Conservation (phyloP, 495 filamentous ascomycete species). For the Darksidea phi region DNA sequence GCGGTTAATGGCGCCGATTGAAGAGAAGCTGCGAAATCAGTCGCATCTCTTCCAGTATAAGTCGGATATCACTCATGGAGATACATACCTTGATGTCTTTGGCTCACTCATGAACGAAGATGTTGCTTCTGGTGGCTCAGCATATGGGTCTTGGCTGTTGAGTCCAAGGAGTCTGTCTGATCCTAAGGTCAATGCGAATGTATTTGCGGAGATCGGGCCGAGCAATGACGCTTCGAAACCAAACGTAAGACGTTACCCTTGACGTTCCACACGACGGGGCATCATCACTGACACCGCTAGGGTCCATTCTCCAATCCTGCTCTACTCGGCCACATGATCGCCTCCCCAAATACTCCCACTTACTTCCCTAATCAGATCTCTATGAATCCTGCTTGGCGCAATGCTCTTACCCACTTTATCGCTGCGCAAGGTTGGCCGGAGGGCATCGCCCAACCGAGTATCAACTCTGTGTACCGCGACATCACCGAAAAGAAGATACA, state of each 20-base stretch:
- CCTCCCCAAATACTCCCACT: background rate
- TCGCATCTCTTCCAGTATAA: slow-evolving; percentile 10
- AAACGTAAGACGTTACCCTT: slow-evolving; percentile 17
- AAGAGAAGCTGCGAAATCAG: background rate
- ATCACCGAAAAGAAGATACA: slow-evolving; percentile 30
- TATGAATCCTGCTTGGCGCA: slow-evolving; percentile 33
- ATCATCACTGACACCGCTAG: background rate
- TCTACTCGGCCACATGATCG: slow-evolving; percentile 28
- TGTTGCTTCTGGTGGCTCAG: slow-evolving; percentile 22
- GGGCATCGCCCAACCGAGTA: background rate
- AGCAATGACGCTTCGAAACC: background rate
- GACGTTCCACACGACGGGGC: too few relatives aligned
- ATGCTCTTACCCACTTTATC: slow-evolving; percentile 28
- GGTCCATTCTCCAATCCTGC: slow-evolving; percentile 13
- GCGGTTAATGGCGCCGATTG: slow-evolving; percentile 18
- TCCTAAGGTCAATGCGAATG: slow-evolving; percentile 15
- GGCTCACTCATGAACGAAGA: slow-evolving; percentile 2
- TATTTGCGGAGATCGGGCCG: slow-evolving; percentile 19
- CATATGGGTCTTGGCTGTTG: slow-evolving; percentile 27
- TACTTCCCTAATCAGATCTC: slow-evolving; percentile 21
- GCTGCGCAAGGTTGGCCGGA: slow-evolving; percentile 19
- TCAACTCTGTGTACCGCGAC: slow-evolving; percentile 22
- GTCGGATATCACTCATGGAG: background rate
- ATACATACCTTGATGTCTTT: slow-evolving; percentile 15
- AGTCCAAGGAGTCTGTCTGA: slow-evolving; percentile 14